A percentile compares a stretch with the other conserved stretches of the same genome.
Conservation (phyloP, 2,329 filamentous ascomycete genomes). For the Cephalotrichum gorgonifer region DNA sequence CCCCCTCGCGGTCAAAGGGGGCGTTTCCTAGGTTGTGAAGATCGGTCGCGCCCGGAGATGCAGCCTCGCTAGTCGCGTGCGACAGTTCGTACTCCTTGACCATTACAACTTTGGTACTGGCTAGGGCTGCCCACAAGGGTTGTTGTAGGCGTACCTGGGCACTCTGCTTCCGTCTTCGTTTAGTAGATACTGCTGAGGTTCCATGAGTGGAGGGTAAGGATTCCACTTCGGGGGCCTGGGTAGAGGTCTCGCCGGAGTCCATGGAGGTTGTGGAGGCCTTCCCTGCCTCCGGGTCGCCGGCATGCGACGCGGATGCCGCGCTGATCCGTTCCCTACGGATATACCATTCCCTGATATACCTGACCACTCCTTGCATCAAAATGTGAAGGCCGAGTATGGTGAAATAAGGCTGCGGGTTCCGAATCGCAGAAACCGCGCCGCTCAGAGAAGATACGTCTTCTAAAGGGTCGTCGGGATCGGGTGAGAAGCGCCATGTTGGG, state of each 20-base stretch:
- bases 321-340: conserved; percentile 41
- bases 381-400: conserved; percentile 67
- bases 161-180: conserved; percentile 84
- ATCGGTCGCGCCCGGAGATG: conserved; percentile 64
- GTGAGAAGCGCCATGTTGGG: conserved; percentile 32
- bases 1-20: conserved; percentile 58
- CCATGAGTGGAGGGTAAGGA: conserved; percentile 21
- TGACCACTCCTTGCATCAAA: conserved; percentile 60
- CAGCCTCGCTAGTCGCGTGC: conserved; percentile 62
- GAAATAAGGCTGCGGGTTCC: conserved; percentile 1
- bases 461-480: conserved; percentile 35
- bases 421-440: conserved; percentile 10
- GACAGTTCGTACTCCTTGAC: conserved; percentile 85
- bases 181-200: conserved; percentile 42
- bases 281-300: conserved; percentile 53
- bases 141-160: conserved; percentile 84
- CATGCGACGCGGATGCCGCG: conserved; percentile 35
- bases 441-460: conserved; percentile 25
- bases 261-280: conserved; percentile 27
- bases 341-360: conserved; percentile 61
- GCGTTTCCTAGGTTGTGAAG: conserved; percentile 69
- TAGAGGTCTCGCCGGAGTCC: conserved; percentile 12
- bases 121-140: conserved; percentile 87
- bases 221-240: conserved; percentile 9
- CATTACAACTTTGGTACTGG: conserved; percentile 93